Conservation (phyloP, 495 filamentous ascomycete species). For the Trichoderma gamsii region DNA sequence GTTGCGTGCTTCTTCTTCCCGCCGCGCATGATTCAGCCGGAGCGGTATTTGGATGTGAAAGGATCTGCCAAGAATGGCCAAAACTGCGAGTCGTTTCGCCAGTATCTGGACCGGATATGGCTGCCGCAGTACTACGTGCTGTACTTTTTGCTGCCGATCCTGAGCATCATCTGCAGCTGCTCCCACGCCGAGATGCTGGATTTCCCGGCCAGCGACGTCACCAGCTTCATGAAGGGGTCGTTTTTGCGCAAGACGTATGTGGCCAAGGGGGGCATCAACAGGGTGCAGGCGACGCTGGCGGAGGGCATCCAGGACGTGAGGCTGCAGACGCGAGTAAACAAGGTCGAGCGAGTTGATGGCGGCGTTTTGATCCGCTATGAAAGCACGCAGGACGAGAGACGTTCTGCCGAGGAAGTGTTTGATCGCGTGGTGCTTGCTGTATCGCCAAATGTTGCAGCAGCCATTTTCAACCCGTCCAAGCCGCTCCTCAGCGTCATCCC, state of each 20-base stretch:
- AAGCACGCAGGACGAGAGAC: not conserved
- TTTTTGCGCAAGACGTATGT: constrained; percentile 26
- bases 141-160: constrained; percentile 46
- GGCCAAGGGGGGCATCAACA: constrained; percentile 40
- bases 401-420: constrained; percentile 26
- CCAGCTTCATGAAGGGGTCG: constrained; percentile 35
- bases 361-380: not conserved
- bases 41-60: not conserved
- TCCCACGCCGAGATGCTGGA: constrained; percentile 42
- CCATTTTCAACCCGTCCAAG: constrained; percentile 39
- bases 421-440: constrained; percentile 43
- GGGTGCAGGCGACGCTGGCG: constrained; percentile 39
- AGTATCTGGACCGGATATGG: constrained; percentile 42
- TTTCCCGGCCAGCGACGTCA: constrained; percentile 46
- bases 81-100: constrained; percentile 32
- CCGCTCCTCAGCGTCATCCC: constrained; percentile 36
- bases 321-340: constrained; percentile 12
- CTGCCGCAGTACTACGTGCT: constrained; percentile 37
- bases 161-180: constrained; percentile 49
- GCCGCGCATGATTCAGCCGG: not conserved
- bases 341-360: not conserved
- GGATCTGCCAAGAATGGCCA: not conserved
- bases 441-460: constrained; percentile 36
- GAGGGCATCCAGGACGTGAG: constrained; percentile 22
- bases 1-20: constrained; percentile 35